phyloP scores from a whole-genome alignment of 768 basidiomycete species.

The Agrocybe chaxingu region DNA sequence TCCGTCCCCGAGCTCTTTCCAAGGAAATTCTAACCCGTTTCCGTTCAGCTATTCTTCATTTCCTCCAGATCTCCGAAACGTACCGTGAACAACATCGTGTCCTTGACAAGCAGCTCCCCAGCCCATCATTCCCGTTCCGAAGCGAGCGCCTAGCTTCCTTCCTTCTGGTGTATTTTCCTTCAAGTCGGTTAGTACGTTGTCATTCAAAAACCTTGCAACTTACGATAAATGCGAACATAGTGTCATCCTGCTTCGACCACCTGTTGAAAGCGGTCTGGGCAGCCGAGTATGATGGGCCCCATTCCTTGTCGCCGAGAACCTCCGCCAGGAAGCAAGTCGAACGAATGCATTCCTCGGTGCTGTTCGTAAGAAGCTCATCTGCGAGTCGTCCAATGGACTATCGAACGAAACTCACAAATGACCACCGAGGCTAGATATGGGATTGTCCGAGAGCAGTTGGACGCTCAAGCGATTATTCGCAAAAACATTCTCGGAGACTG shows the following conservation, averaged over 20 bases:
- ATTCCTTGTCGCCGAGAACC: too few relatives aligned
- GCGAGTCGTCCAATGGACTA: too few relatives aligned
- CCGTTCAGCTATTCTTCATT: background rate
- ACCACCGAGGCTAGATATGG: constrained; percentile 20
- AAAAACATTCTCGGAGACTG: constrained; percentile 34
- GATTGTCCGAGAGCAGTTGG: constrained; percentile 23
- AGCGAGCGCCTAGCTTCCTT: constrained; percentile 18
- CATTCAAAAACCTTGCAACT: too few relatives aligned
- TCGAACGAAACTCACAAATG: constrained; percentile 21
- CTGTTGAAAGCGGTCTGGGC: too few relatives aligned
- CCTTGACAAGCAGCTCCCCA: constrained; percentile 23
- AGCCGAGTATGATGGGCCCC: too few relatives aligned
- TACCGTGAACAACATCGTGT: constrained; percentile 20
- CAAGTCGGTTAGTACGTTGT: too few relatives aligned
- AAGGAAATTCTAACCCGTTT: constrained; percentile 28
- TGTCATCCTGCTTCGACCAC: too few relatives aligned
- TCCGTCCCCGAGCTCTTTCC: constrained; percentile 24
- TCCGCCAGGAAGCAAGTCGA: too few relatives aligned
- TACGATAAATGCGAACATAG: too few relatives aligned
- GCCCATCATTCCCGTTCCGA: constrained; percentile 28
- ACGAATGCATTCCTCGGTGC: too few relatives aligned
- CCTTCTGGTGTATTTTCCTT: constrained; percentile 7
- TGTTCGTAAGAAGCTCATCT: too few relatives aligned
- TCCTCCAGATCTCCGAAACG: background rate
- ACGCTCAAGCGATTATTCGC: constrained; percentile 40